Base-by-base conservation (phyloP, 768 basidiomycete genomes). In the Podaxis pistillaris region DNA sequence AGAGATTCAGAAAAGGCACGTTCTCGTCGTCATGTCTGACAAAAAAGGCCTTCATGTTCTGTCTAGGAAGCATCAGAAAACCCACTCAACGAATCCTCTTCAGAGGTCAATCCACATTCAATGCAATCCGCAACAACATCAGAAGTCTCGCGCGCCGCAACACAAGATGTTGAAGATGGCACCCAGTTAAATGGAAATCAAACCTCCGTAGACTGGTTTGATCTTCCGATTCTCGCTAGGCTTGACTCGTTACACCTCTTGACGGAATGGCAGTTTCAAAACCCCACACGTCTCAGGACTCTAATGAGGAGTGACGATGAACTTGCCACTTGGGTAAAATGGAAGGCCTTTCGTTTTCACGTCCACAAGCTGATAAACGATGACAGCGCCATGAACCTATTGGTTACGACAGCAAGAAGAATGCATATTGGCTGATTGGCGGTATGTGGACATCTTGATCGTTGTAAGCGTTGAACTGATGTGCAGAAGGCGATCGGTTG, bases 181-280 rank as follows among this genome's bases (percentile, higher is more conserved):
- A 24, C n/a, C 44, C 53, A 44, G 28, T 13, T 50, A 22, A 56
- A 63, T n/a, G 71, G 69, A 58, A 66, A 70, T 47, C 65, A 70
- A 46, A 78, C 76, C 61, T 78, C 83, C 41, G 79, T 80, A 60
- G 81, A 90, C 69, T 94, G 92, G 91, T 76, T 85, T 49, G 80
- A 88, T 49, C 83, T 94, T 28, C 79, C 86, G 1, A 86, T 90
- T 82, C 79, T 87, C 44, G 75, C 75, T 37, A 92, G 93, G 74
- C 82, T 95, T 47, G 88, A 93, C 63, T 86, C 89, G 3, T 75
- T 94, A 68, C 84, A 92, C 66, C 76, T 83, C 15, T 75, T 94
- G 54, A 82, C 81, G 30, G 93, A 95, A 74, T 95, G 93, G 93
- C 91, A 93, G 68, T 93, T 94, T 65, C 87, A 92, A 63, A 91